These are phyloP conservation scores for Thelephora aurantiotincta DNA, from an alignment of 768 basidiomycete genomes.

Conservation along the genomic window DNA sequence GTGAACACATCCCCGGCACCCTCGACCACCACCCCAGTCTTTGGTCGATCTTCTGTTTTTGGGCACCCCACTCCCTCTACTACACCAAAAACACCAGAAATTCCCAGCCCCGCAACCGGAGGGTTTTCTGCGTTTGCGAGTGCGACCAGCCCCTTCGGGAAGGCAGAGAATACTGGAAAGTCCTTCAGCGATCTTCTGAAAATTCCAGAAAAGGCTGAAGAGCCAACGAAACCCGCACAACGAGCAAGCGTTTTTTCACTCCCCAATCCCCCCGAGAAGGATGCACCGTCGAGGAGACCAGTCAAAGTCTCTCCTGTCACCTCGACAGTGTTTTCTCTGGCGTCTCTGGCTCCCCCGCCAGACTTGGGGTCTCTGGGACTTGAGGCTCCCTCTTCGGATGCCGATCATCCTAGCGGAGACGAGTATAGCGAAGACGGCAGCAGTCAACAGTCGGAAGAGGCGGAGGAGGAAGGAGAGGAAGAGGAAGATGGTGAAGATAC, in stretches of 20 bases:
- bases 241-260: slow-evolving; percentile 1
- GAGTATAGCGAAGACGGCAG: slow-evolving; percentile 8
- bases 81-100: slow-evolving; percentile 5
- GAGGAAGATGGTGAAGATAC: slow-evolving; percentile 14
- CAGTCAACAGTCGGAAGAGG: slow-evolving; percentile 4
- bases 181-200: slow-evolving; percentile 55
- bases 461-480: slow-evolving; percentile 15
- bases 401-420: slow-evolving; percentile 1
- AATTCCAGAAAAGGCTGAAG: slow-evolving; percentile 14
- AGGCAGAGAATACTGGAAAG: slow-evolving; percentile 24
- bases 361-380: slow-evolving; percentile 3
- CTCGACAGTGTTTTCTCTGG: background rate
- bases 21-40: background rate
- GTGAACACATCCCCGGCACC: background rate
- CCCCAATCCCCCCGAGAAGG: background rate
- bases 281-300: background rate
- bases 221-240: slow-evolving; percentile 10
- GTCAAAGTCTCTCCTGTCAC: background rate
- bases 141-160: slow-evolving; percentile 25
- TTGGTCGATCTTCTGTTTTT: background rate
- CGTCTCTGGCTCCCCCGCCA: background rate
- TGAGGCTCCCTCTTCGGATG: too few species aligned
- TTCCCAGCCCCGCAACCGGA: slow-evolving; percentile 15
- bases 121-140: slow-evolving; percentile 43
- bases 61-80: background rate